Evolutionary conservation across 257 asterid species (phyloP), one percentile per base, ranked within the genome.

Genomic region (Solanum commersonii): DNA sequence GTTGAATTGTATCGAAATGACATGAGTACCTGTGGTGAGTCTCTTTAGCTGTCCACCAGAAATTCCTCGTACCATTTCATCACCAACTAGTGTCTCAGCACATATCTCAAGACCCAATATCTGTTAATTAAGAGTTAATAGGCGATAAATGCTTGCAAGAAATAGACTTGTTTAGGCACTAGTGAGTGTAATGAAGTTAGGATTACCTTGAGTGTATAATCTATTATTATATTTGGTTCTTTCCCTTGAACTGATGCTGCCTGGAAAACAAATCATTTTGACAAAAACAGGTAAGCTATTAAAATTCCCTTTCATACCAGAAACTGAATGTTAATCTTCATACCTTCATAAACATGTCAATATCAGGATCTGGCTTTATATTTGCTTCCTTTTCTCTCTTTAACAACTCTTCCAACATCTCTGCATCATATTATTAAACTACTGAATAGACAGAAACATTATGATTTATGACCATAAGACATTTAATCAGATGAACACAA

Each of bases 261-360:
- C 99, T 96, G 91, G 29, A 81, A 81, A 81, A 52, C 65, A 81
- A 8, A 11, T 79, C 46, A 72, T 72, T 18, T 72, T 34, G 49
- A 5, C 46, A 73, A 20, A 73, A 72, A 71, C n/a, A 33, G 9
- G 16, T 33, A 6, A 72, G 44, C 8, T 59, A 20, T 3, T 22
- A 20, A 59, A 8, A 59, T 8, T 71, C 44, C 1, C 44, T 73
- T 73, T 73, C 11, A 72, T 13, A 33, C 6, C 2, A 71, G 14
- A 72, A 72, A 33, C 42, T 18, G 25, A 72, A 13, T 18, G 44
- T 20, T 34, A 18, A 35, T 76, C 23, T 20, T 52, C 52, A 16
- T 71, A 96, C 99, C 99, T 96, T 96, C 98, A 96, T 95, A 93
- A 87, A 94, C 20, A 95, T 90, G 90, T 95, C 99, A 79, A 95